These are phyloP conservation scores for Polyporus tsugae DNA, from an alignment of 1,284 basidiomycete genomes.

Conservation along the genomic window DNA sequence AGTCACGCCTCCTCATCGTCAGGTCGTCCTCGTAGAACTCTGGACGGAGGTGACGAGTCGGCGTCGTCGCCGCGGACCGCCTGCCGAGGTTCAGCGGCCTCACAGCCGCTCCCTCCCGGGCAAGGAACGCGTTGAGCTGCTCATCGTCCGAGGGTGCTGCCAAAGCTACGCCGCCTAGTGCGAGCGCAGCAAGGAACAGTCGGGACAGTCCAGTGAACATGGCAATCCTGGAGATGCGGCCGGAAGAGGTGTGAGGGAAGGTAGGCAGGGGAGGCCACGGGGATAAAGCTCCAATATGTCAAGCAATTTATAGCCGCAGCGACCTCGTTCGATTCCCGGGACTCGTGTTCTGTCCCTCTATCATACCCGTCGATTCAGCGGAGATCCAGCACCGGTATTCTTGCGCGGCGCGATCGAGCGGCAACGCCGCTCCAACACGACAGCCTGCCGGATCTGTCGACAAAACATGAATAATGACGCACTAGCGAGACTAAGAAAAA, in stretches of 20 bases:
- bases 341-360: background rate
- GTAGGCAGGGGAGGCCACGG: constrained; percentile 9
- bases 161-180: constrained; percentile 17
- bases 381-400: constrained; percentile 9
- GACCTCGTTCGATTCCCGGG: background rate
- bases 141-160: constrained; percentile 21
- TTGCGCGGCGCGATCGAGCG: constrained; percentile 2
- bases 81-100: constrained; percentile 33
- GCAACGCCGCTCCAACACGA: background rate
- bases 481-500: background rate
- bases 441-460: constrained; percentile 4
- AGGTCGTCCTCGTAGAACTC: constrained; percentile 19
- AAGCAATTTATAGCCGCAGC: constrained; percentile 23
- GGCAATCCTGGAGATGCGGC: background rate
- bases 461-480: background rate
- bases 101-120: constrained; percentile 27
- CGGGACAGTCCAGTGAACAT: constrained; percentile 28
- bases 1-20: constrained; percentile 30
- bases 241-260: background rate
- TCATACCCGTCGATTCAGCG: constrained; percentile 2
- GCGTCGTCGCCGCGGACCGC: constrained; percentile 31
- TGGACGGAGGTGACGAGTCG: constrained; percentile 38
- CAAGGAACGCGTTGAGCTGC: constrained; percentile 29
- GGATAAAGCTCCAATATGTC: background rate
- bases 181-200: constrained; percentile 27